Evolutionary conservation across 2,329 filamentous ascomycete species (phyloP), one percentile per base, ranked within the genome.

Genomic region (Fusarium coicis): DNA sequence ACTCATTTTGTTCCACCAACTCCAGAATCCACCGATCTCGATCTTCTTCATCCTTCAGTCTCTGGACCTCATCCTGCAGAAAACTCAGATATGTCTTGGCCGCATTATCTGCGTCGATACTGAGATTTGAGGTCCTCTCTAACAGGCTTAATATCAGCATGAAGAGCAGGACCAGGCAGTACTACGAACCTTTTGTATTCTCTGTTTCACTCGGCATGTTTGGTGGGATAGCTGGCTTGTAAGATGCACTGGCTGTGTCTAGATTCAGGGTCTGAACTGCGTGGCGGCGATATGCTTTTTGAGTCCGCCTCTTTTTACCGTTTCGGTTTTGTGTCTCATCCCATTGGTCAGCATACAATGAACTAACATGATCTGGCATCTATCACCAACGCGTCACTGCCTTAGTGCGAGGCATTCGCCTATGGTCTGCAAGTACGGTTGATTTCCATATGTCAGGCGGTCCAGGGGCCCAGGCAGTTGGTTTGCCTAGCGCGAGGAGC

Each of bases 171-270:
- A 11, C 7, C 3, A 28, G 4, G 5, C 4, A 2, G 7, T 15
- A 1, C 10, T 16, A 16, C 12, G 16, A 30, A 16, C 14, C 10
- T 49, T 49, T 30, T 4, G 14, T 11, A 1, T 11, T 30, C 14
- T 30, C 7, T 1, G 5, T 28, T 14, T 7, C 8, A 4, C 43
- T 15, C 4, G 7, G 28, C 7, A 49, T n/a, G 4, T 30, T 16
- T 16, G 7, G 14, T 2, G 1, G 14, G 15, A 15, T 3, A 12
- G 19, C 6, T n/a, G 1, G 44, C 5, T 16, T 4, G 4, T 11
- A 10, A 3, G 12, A 11, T 2, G 8, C 8, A 9, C 10, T 16
- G 19, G 9, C 6, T 3, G 26, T 4, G 4, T 16, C 14, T 0
- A 21, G 26, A 8, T 14, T 11, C 14, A 0, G 3, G 3, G 9